Base-by-base conservation (phyloP, 2,329 filamentous ascomycete genomes). In the Beauveria australis region DNA sequence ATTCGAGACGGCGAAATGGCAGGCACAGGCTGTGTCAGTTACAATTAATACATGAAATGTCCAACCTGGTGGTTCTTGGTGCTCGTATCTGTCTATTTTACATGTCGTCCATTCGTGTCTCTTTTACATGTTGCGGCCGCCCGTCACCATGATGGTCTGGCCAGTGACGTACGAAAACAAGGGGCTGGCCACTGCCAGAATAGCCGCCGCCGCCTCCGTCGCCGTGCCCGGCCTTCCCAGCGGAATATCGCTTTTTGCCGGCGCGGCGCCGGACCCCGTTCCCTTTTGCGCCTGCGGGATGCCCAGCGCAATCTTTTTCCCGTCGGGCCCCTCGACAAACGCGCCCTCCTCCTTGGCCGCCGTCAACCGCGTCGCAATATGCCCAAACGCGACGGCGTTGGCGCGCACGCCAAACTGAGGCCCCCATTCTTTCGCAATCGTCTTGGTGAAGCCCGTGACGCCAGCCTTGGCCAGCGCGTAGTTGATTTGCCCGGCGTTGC, bases 351-450 rank as follows among this genome's bases (percentile, higher is more conserved):
- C 92, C 79, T 95, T 96, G 6, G 89, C 88, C 12, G 86, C 88
- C 12, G 92, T 96, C 66, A 96, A 75, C 3, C 92, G 79, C 0
- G 92, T 96, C 67, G 84, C 76, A 66, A 96, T 93, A 71, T 88
- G 83, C 0, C 92, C 92, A 67, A 95, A 96, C 5, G 91, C 91
- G 56, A 96, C 80, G 3, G 90, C 91, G 74, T 96, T 96, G 46
- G 87, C 83, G 62, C 91, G 80, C 6, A 96, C 91, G 56, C 91
- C 91, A 67, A 92, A 96, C 43, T 79, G 74, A 0, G 89, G 91
- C 1, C 91, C 91, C 92, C 91, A 96, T 78, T 96, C 87, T 77
- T 96, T 95, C 3, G 91, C 91, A 70, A 96, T 91, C 1, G 91
- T 92, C 78, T 94, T 95, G 62, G 89, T 92, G 61, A 96, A 81